These are phyloP conservation scores for Polysphondylium violaceum DNA, from an alignment of 78 protist genomes.

Conservation along the genomic window DNA sequence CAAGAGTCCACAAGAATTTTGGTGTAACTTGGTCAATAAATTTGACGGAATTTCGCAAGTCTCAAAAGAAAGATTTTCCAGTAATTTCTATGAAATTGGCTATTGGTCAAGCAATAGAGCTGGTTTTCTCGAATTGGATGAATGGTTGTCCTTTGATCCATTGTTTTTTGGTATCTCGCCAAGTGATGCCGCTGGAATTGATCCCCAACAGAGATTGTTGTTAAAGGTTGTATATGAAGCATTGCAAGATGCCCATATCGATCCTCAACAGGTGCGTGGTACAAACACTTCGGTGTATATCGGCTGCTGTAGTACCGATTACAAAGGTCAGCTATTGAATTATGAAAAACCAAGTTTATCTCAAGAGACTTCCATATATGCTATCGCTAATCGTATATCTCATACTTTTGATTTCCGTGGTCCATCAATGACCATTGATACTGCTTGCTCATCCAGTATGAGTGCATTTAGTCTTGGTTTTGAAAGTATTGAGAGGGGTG, in stretches of 20 bases:
- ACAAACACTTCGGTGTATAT: conserved; percentile 27
- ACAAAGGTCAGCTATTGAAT: background rate
- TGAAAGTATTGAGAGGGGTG: conserved; percentile 47
- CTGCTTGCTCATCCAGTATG: conserved; percentile 92
- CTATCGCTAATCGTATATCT: conserved; percentile 80
- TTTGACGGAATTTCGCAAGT: no score
- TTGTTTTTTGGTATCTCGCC: conserved; percentile 17
- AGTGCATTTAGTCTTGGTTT: conserved; percentile 80
- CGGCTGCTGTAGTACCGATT: conserved; percentile 3
- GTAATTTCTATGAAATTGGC: background rate
- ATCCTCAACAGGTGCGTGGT: background rate
- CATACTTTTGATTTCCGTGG: conserved; percentile 84
- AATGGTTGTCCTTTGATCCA: conserved; percentile 19
- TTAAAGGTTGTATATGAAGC: conserved; percentile 7
- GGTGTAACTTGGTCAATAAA: background rate
- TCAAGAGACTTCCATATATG: no score
- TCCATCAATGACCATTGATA: conserved; percentile 86
- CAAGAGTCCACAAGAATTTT: background rate
- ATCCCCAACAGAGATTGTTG: conserved; percentile 22
- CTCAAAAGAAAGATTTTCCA: background rate
- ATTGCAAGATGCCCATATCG: conserved; percentile 30
- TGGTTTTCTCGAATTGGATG: background rate
- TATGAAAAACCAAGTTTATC: background rate
- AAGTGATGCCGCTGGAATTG: background rate
- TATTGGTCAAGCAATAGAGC: background rate